A percentile compares a stretch with the other conserved stretches of the same genome.
Conservation (phyloP, 306 rosid genomes). For the Aeschynomene evenia region DNA sequence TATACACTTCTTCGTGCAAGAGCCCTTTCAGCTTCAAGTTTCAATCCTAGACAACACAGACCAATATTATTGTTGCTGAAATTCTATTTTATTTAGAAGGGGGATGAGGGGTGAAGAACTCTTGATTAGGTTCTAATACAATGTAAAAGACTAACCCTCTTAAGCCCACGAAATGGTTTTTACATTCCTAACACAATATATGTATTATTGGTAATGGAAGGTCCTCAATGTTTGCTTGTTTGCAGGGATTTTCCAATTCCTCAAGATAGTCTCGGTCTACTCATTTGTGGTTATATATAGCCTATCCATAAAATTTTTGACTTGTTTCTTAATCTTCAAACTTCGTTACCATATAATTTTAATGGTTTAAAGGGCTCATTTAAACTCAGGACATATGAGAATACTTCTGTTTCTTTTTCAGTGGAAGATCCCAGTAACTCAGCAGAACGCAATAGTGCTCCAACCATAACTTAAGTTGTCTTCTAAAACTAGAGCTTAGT, state of each 20-base stretch:
- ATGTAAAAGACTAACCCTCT: background rate
- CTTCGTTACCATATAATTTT: background rate
- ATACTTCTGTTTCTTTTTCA: background rate
- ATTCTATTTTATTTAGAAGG: background rate
- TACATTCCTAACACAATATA: background rate
- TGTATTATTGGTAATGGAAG: background rate
- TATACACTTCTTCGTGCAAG: too few species aligned
- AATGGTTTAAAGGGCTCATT: background rate
- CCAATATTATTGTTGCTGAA: background rate
- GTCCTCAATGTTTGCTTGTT: background rate
- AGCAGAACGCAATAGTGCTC: background rate
- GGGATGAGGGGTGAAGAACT: background rate
- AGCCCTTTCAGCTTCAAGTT: too few species aligned
- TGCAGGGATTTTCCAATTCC: background rate
- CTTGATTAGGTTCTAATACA: background rate
- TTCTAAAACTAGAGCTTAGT: slow-evolving; percentile 1
- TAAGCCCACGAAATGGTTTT: background rate
- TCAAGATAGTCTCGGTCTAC: background rate
- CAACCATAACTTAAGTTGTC: background rate
- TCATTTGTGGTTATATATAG: background rate
- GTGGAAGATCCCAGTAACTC: background rate
- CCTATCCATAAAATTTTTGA: background rate
- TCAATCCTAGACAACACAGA: too few species aligned
- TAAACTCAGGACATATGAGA: background rate
- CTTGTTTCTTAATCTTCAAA: background rate